A percentile compares a stretch with the other conserved stretches of the same genome.
Evolutionary conservation across 1,139 yeast species (phyloP).

Genomic region (Suhomyces maxii): DNA sequence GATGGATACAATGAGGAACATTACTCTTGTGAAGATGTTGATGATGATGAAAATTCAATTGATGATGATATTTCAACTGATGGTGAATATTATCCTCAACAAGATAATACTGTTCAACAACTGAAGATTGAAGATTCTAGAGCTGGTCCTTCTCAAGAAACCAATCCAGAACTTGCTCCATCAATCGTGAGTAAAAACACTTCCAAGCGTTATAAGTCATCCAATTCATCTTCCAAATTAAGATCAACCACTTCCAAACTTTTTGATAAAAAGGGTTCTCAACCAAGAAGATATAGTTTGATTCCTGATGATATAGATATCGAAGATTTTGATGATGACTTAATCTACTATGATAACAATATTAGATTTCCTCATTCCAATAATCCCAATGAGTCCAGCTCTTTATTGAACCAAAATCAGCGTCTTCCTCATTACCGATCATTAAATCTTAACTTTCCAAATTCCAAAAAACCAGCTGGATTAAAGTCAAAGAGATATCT

Average conservation of each 20-base stretch:
- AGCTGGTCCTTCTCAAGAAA: conserved; percentile 1
- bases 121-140: not conserved
- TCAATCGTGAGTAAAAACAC: conserved; percentile 28
- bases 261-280: conserved; percentile 70
- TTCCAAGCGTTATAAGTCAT: conserved; percentile 28
- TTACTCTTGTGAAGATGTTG: conserved; percentile 33
- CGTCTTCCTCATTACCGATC: conserved; percentile 47
- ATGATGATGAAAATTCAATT: conserved; percentile 29
- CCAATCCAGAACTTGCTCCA: conserved; percentile 2
- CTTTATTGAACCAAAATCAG: conserved; percentile 33
- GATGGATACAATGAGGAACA: conserved; percentile 19
- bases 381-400: conserved; percentile 31
- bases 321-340: conserved; percentile 63
- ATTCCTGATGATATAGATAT: conserved; percentile 68
- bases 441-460: conserved; percentile 36
- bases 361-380: conserved; percentile 40
- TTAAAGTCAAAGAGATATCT: conserved; percentile 38
- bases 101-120: conserved; percentile 8
- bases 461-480: conserved; percentile 23
- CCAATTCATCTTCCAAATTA: conserved; percentile 39
- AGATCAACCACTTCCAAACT: conserved; percentile 71
- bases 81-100: conserved; percentile 22
- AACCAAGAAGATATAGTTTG: conserved; percentile 70
- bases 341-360: conserved; percentile 48
- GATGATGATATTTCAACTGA: conserved; percentile 37